Conservation (phyloP, 225 moss, liverwort and hornwort species). For the Physcomitrium patens region DNA sequence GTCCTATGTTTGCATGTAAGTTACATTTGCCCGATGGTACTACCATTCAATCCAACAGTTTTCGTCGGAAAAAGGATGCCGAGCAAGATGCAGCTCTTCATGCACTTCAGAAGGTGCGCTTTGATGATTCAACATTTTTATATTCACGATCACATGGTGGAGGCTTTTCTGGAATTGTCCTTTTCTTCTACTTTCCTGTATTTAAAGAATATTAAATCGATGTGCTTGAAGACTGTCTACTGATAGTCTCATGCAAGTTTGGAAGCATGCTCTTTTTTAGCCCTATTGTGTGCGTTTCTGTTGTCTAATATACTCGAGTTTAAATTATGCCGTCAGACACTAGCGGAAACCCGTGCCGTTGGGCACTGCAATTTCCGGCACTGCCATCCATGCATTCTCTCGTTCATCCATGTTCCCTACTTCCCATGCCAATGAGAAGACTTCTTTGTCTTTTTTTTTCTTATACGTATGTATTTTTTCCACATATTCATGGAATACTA, state of each 20-base stretch:
- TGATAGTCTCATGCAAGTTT: not conserved
- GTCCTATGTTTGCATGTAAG: conserved; percentile 64
- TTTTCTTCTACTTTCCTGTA: not conserved
- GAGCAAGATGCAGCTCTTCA: conserved; percentile 91
- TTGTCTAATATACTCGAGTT: conserved; percentile 2
- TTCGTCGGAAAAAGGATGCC: conserved; percentile 93
- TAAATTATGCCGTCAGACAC: no score
- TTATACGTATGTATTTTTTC: no score
- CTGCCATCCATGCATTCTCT: no score
- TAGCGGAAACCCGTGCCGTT: no score
- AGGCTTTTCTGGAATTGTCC: not conserved
- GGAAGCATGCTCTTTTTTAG: not conserved
- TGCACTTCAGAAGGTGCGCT: conserved; percentile 77
- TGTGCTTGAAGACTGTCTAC: not conserved
- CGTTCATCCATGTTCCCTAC: no score
- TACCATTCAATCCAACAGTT: conserved; percentile 70
- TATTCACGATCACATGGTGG: conserved; percentile 26
- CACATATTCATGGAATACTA: no score
- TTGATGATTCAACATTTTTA: not conserved
- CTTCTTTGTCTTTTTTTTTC: no score
- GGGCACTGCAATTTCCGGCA: no score
- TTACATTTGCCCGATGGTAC: conserved; percentile 82
- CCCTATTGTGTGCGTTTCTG: not conserved
- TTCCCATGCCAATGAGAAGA: no score
- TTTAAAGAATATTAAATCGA: not conserved